phyloP scores from a whole-genome alignment of 805 yeast species.

The Ogataea philodendri region DNA sequence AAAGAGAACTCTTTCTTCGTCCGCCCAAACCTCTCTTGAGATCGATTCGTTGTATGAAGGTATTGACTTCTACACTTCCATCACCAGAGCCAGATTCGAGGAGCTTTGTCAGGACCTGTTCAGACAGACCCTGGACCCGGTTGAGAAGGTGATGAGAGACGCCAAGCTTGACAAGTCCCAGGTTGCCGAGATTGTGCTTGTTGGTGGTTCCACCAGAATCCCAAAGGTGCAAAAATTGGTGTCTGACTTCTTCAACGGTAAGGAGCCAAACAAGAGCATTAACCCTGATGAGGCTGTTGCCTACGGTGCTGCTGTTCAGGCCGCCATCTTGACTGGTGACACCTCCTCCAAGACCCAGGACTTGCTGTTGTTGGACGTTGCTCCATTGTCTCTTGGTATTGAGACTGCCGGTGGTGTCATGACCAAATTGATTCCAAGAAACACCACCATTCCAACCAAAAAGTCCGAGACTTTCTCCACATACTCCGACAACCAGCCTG shows the following conservation, averaged over 20 bases:
- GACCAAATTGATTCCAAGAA: slow-evolving; percentile 74
- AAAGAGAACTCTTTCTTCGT: slow-evolving; percentile 95
- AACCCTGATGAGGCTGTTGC: slow-evolving; percentile 99
- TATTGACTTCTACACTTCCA: slow-evolving; percentile 91
- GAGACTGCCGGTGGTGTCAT: slow-evolving; percentile 85
- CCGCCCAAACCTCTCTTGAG: slow-evolving; percentile 93
- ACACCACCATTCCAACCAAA: slow-evolving; percentile 73
- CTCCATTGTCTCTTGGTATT: slow-evolving; percentile 83
- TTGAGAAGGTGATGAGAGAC: slow-evolving; percentile 90
- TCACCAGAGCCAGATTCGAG: slow-evolving; percentile 97
- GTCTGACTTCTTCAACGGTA: slow-evolving; percentile 95
- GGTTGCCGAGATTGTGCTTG: slow-evolving; percentile 90
- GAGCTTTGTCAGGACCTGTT: slow-evolving; percentile 92
- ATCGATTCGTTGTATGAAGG: slow-evolving; percentile 95
- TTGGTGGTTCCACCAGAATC: slow-evolving; percentile 98
- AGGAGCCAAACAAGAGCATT: slow-evolving; percentile 94
- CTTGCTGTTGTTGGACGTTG: slow-evolving; percentile 90
- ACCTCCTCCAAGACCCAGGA: slow-evolving; percentile 96
- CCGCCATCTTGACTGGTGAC: slow-evolving; percentile 95
- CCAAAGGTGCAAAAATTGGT: slow-evolving; percentile 96
- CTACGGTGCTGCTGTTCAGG: slow-evolving; percentile 98
- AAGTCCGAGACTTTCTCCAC: slow-evolving; percentile 75
- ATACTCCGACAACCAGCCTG: slow-evolving; percentile 82
- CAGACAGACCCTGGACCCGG: slow-evolving; percentile 93
- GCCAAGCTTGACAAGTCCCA: slow-evolving; percentile 86